Evolutionary conservation across 176 grass and related monocot genomes (phyloP), one percentile per base, ranked within the genome.

Genomic region (Paspalum notatum): DNA sequence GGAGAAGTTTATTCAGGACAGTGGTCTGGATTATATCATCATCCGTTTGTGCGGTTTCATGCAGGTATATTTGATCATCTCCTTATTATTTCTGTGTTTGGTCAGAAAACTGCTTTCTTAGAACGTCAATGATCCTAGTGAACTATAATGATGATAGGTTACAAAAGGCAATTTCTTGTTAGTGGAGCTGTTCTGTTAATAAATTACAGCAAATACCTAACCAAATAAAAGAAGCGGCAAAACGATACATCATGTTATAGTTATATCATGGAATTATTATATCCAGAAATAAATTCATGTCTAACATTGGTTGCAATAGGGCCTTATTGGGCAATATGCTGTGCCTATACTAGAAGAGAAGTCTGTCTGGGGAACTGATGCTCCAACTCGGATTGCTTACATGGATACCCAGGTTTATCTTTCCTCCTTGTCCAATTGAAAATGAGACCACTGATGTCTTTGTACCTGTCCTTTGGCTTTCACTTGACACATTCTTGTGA

Each of bases 341-440:
- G 95, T 98, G 64, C 95, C 95, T 74, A 98, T 98, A 86, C 81
- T 98, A 81, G 92, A 98, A 91, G 92, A 98, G 78, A 98, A 98
- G 68, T 98, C 96, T 18, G 96, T 98, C 42, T 98, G 96, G 96
- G 96, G 96, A 58, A 98, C 96, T 84, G 96, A 98, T 91, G 96
- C 96, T 82, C 96, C 96, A 49, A 98, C 90, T 89, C 74, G 96
- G 67, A 98, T 98, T 54, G 95, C 95, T 75, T 98, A 98, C 74
- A 98, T 95, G 95, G 95, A 98, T 63, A 98, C 96, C 53, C 96
- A 98, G 90, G 96, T 95, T 75, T 71, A 24, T 64, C 14, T 68
- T 77, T 74, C 45, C 18, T 46, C 55, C 67, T 44, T 80, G 40
- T 84, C 47, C 66, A 82, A 5, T 48, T 44, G 20, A 62, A 78